Percentiles rank a stretch among this genome's conserved stretches.
Conservation (phyloP, 306 rosid genomes). For the Cicer cuneatum region DNA sequence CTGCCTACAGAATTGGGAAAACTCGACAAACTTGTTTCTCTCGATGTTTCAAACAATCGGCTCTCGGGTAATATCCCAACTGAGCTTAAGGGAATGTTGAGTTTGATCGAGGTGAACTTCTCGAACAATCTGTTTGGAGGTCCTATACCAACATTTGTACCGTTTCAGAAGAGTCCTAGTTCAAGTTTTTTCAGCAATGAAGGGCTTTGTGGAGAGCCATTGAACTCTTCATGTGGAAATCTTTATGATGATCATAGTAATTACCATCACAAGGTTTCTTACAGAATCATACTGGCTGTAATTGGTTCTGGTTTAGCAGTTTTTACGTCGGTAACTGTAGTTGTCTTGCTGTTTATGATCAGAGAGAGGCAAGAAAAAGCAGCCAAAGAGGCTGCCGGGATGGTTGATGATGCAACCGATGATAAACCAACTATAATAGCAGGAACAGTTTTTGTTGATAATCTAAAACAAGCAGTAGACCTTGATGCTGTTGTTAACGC, state of each 20-base stretch:
- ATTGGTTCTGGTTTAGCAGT: conserved; percentile 91
- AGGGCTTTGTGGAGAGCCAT: conserved; percentile 95
- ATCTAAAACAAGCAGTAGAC: conserved; percentile 89
- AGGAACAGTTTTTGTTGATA: conserved; percentile 82
- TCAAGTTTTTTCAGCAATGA: conserved; percentile 79
- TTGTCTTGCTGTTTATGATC: conserved; percentile 86
- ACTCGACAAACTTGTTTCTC: conserved; percentile 93
- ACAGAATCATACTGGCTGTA: conserved; percentile 84
- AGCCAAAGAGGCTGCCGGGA: conserved; percentile 71
- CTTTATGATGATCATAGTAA: conserved; percentile 52
- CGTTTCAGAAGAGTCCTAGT: conserved; percentile 91
- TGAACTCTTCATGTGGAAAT: conserved; percentile 67
- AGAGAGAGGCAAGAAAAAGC: conserved; percentile 88
- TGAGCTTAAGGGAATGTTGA: conserved; percentile 91
- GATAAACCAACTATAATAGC: conserved; percentile 73
- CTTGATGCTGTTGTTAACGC: conserved; percentile 90
- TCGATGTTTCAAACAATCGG: conserved; percentile 87
- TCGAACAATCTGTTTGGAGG: conserved; percentile 86
- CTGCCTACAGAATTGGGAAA: conserved; percentile 84
- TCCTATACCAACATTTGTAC: conserved; percentile 77
- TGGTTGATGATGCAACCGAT: conserved; percentile 60
- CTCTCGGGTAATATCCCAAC: conserved; percentile 79
- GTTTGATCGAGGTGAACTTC: conserved; percentile 97
- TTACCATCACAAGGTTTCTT: conserved; percentile 86
- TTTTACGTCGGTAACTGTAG: conserved; percentile 81